A percentile compares a stretch with the other conserved stretches of the same genome.
These are phyloP conservation scores for Physcomitrellopsis africana DNA, from an alignment of 225 moss, liverwort and hornwort genomes.

Conservation along the genomic window DNA sequence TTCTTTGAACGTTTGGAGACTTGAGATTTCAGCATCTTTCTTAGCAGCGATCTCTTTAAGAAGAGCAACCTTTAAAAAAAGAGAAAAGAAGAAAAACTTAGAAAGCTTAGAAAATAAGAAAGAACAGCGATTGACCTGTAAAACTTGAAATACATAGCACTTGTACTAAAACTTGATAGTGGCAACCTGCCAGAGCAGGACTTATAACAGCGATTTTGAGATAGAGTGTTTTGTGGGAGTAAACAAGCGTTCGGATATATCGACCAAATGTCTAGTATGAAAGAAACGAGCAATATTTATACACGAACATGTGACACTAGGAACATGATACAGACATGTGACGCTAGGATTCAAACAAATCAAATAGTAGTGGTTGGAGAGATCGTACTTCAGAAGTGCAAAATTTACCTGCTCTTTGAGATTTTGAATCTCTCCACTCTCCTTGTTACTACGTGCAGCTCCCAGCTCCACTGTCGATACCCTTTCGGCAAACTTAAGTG, in stretches of 20 bases:
- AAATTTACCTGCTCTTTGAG: slow-evolving; percentile 78
- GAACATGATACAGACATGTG: too few relatives aligned
- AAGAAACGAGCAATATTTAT: too few relatives aligned
- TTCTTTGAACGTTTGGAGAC: slow-evolving; percentile 47
- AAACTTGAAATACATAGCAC: neutral
- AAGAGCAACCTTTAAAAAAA: slow-evolving; percentile 49
- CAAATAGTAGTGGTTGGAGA: neutral
- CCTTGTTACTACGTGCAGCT: slow-evolving; percentile 84
- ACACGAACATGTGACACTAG: too few relatives aligned
- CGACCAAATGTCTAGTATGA: too few relatives aligned
- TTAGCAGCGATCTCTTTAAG: slow-evolving; percentile 51
- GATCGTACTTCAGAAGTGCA: neutral
- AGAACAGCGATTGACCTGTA: neutral
- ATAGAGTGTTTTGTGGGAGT: too few relatives aligned
- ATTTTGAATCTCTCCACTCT: slow-evolving; percentile 86
- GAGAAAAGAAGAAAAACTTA: neutral
- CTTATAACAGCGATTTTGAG: too few relatives aligned
- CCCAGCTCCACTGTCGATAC: slow-evolving; percentile 93
- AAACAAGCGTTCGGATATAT: too few relatives aligned
- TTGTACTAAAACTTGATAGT: neutral
- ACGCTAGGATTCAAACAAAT: too few relatives aligned
- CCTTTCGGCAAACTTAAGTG: slow-evolving; percentile 92
- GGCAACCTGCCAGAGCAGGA: neutral
- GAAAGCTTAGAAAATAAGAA: neutral
- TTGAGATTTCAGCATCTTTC: slow-evolving; percentile 63